Evolutionary conservation across 2,329 filamentous ascomycete species (phyloP).

Genomic region (Nigrograna mackinnonii): DNA sequence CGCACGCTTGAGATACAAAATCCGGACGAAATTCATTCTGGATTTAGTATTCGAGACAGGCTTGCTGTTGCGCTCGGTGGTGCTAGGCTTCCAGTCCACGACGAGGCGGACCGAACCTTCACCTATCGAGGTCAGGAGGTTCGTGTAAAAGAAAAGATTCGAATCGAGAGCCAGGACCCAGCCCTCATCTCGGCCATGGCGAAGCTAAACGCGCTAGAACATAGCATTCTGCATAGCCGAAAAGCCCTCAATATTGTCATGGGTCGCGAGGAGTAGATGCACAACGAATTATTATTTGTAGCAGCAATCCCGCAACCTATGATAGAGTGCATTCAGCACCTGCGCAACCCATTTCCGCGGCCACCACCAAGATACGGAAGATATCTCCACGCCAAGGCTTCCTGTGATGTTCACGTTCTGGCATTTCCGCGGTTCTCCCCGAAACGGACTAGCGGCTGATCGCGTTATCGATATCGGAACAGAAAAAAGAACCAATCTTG

Average conservation of each 20-base stretch:
- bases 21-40: slow-evolving; percentile 31
- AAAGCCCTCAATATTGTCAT: slow-evolving; percentile 78
- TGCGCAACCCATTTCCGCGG: too few relatives aligned
- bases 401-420: too few relatives aligned
- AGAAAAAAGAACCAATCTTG: slow-evolving; percentile 16
- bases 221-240: slow-evolving; percentile 71
- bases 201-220: slow-evolving; percentile 78
- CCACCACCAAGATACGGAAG: too few relatives aligned
- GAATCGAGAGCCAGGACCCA: slow-evolving; percentile 87
- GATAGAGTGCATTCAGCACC: too few relatives aligned
- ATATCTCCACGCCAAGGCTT: too few relatives aligned
- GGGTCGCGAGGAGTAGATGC: slow-evolving; percentile 61
- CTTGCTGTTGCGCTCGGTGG: slow-evolving; percentile 53
- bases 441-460: slow-evolving; percentile 22
- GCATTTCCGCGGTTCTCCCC: slow-evolving; percentile 11
- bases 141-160: slow-evolving; percentile 84
- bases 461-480: slow-evolving; percentile 36
- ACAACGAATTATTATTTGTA: too few relatives aligned
- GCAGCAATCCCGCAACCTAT: too few relatives aligned
- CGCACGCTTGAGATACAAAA: slow-evolving; percentile 64
- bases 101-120: slow-evolving; percentile 78
- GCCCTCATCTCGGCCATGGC: slow-evolving; percentile 81
- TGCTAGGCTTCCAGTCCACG: slow-evolving; percentile 44
- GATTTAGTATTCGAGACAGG: slow-evolving; percentile 61
- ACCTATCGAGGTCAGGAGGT: slow-evolving; percentile 72